phyloP scores from a whole-genome alignment of 768 basidiomycete genomes.

The Kondoa subrosea region DNA sequence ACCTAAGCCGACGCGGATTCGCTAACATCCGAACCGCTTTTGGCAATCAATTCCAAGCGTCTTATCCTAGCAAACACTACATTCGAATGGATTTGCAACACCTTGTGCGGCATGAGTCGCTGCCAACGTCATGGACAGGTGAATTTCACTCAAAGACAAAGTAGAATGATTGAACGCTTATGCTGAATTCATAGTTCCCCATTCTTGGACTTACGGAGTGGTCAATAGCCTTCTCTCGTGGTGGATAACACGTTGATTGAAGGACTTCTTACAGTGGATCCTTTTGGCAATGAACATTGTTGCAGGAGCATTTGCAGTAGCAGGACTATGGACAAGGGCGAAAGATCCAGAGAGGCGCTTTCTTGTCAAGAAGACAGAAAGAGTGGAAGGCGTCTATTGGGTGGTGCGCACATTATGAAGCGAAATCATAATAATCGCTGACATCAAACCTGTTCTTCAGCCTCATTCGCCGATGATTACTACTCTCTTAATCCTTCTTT shows the following conservation, averaged over 20 bases:
- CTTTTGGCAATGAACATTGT: not conserved
- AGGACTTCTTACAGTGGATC: not conserved
- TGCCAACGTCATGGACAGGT: no score
- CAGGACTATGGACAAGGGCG: not conserved
- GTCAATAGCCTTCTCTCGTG: not conserved
- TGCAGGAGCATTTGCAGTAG: not conserved
- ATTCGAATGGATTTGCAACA: no score
- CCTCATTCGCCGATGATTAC: slow-evolving; percentile 2
- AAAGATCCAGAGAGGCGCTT: not conserved
- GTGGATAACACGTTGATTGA: not conserved
- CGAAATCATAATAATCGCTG: no score
- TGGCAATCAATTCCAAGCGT: no score
- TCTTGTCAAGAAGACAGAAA: not conserved
- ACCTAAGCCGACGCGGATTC: no score
- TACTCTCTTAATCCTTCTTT: not conserved
- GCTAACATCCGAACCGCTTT: no score
- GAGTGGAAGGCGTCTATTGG: not conserved
- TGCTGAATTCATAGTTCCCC: not conserved
- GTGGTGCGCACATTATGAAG: no score
- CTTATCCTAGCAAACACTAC: no score
- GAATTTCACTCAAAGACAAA: no score
- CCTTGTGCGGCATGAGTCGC: no score
- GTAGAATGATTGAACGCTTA: no score
- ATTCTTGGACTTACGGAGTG: not conserved
- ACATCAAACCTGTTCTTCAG: not conserved